Evolutionary conservation across 176 grass and related monocot genomes (phyloP), one percentile per base, ranked within the genome.

Genomic region (Raddia distichophylla): DNA sequence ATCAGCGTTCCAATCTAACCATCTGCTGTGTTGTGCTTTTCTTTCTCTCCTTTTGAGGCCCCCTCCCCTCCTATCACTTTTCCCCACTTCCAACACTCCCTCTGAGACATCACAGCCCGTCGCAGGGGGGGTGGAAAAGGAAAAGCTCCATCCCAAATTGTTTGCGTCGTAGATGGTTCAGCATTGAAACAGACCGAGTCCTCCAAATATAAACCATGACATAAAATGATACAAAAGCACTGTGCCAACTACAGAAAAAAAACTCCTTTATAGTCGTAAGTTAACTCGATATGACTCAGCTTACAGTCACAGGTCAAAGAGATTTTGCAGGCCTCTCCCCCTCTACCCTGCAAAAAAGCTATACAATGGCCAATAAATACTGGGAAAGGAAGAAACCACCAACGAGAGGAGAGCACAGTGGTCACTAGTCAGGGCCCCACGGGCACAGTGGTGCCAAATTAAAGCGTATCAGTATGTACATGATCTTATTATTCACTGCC

Each of bases 381-480:
- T 75, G 86, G 74, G 67, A 91, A 91, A 94, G 86, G 63, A 60
- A 89, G 57, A 74, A 88, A 79, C 59, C 67, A 84, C 34, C 63
- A 60, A 54, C 78, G 80, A 85, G 89, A 46, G 72, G 67, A 76
- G 62, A 83, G 78, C 80, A 40, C 37, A 40, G 4, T 40, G 37
- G 37, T 40, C 37, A 83, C 77, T 60, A 62, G 16, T 10, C 2
- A 13, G 67, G 71, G 60, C 0, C 73, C 90, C 88, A 83, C 62
- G 59, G 19, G n/a, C 71, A 79, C 73, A 22, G 82, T 82, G 64
- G 64, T 85, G 62, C 51, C 43, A 61, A 90, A 86, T 85, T 84
- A 63, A 94, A 86, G 80, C 74, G 84, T 92, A 88, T 94, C 85
- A 92, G 76, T 94, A 94, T 94, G 76, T 97, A 94, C 91, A 94